These are phyloP conservation scores for Cyclocybe cylindracea DNA, from an alignment of 768 basidiomycete species.

Conservation along the genomic window DNA sequence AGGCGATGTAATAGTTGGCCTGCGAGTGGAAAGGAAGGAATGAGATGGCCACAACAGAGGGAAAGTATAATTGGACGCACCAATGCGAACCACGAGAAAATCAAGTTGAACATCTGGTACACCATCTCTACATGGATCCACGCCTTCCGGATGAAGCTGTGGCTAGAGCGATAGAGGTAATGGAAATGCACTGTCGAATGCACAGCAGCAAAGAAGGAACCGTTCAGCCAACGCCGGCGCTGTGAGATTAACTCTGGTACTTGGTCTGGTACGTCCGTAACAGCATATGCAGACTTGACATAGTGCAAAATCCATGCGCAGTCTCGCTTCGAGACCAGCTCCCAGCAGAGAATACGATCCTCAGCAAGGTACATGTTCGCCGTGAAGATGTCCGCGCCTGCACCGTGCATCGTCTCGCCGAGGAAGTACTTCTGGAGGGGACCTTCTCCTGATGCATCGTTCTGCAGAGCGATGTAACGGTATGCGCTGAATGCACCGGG, in stretches of 20 bases:
- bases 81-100: slow-evolving; percentile 91
- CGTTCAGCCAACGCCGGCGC: slow-evolving; percentile 95
- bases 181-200: slow-evolving; percentile 93
- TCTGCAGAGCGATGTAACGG: slow-evolving; percentile 88
- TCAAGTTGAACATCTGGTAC: slow-evolving; percentile 86
- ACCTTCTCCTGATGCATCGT: slow-evolving; percentile 80
- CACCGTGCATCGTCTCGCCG: slow-evolving; percentile 92
- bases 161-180: slow-evolving; percentile 91
- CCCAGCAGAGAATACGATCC: slow-evolving; percentile 96
- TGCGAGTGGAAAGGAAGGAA: slow-evolving; percentile 17
- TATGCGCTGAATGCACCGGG: slow-evolving; percentile 94
- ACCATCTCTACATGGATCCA: slow-evolving; percentile 95
- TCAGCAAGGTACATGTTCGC: slow-evolving; percentile 97
- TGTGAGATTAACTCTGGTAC: slow-evolving; percentile 95
- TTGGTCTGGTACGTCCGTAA: slow-evolving; percentile 93
- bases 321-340: slow-evolving; percentile 92
- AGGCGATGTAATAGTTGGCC: slow-evolving; percentile 94
- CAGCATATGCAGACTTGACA: slow-evolving; percentile 91
- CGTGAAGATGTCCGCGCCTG: slow-evolving; percentile 88
- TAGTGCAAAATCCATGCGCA: slow-evolving; percentile 93
- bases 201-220: slow-evolving; percentile 96
- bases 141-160: slow-evolving; percentile 79
- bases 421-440: slow-evolving; percentile 96
- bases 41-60: neutral
- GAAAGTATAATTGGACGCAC: slow-evolving; percentile 32